Conservation (phyloP, 257 asterid genomes). For the Forsythia viridissima region DNA sequence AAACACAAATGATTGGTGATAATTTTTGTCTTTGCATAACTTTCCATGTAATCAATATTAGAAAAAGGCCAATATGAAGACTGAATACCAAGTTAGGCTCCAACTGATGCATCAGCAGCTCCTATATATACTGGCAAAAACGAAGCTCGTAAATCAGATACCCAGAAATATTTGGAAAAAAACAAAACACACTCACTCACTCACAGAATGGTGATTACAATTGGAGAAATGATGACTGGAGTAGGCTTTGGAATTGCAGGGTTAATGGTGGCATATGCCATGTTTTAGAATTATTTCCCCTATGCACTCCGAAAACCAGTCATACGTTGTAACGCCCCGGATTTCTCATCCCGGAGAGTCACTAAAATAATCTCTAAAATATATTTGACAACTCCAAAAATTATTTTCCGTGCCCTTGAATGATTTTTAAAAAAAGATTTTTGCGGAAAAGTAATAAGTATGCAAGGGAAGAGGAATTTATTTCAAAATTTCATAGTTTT, state of each 20-base stretch:
- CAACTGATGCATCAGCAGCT: background rate
- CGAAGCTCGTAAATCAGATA: background rate
- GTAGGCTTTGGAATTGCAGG: background rate
- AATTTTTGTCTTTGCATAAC: constrained; percentile 22
- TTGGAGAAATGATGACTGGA: background rate
- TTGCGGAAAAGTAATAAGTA: too few species aligned
- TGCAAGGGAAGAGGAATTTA: background rate
- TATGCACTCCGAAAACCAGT: constrained; percentile 9
- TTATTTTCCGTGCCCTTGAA: too few species aligned
- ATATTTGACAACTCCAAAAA: background rate
- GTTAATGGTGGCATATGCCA: background rate
- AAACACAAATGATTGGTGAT: constrained; percentile 14
- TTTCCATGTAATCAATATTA: background rate
- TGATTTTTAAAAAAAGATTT: too few species aligned
- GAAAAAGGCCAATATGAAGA: background rate
- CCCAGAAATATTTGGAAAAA: too few species aligned
- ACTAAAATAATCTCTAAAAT: background rate
- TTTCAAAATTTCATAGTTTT: too few species aligned
- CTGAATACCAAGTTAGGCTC: background rate
- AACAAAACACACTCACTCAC: background rate
- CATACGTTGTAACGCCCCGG: background rate
- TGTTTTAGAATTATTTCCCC: constrained; percentile 22
- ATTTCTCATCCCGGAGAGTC: background rate
- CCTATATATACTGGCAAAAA: background rate
- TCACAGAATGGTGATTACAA: background rate